phyloP scores from a whole-genome alignment of 768 basidiomycete genomes.

The Mycena crocata region DNA sequence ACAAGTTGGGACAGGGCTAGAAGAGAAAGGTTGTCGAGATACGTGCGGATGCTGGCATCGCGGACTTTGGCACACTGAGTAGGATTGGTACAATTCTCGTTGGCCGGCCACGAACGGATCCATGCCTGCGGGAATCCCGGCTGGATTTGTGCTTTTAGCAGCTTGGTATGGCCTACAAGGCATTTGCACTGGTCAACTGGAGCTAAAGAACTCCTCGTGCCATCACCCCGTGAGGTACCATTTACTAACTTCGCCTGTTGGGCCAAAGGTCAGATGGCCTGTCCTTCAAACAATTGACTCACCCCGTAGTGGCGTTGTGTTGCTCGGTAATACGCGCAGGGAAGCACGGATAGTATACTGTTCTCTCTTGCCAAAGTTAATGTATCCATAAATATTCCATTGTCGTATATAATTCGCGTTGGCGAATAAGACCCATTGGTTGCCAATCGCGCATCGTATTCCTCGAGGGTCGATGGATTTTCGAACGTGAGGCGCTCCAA shows the following conservation, averaged over 20 bases:
- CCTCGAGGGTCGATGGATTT: constrained; percentile 4
- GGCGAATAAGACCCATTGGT: background rate
- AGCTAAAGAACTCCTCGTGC: background rate
- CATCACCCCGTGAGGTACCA: background rate
- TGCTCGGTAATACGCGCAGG: constrained; percentile 1
- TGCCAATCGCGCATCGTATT: background rate
- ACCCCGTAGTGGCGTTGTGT: background rate
- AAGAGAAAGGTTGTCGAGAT: no score
- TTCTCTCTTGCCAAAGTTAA: constrained; percentile 3
- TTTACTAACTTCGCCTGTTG: background rate
- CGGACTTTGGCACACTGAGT: no score
- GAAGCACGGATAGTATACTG: background rate
- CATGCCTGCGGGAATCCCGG: background rate
- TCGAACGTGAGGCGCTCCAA: background rate
- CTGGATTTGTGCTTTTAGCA: background rate
- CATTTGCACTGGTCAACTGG: constrained; percentile 7
- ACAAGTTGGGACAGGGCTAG: no score
- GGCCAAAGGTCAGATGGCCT: background rate
- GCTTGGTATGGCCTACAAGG: background rate
- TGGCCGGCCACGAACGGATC: constrained; percentile 3
- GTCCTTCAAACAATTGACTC: background rate
- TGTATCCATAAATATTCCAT: background rate
- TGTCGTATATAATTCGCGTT: background rate
- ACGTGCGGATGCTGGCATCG: no score
- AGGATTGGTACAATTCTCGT: background rate